phyloP scores from a whole-genome alignment of 352 stramenopile genomes.

The Globisporangium cederbergense region DNA sequence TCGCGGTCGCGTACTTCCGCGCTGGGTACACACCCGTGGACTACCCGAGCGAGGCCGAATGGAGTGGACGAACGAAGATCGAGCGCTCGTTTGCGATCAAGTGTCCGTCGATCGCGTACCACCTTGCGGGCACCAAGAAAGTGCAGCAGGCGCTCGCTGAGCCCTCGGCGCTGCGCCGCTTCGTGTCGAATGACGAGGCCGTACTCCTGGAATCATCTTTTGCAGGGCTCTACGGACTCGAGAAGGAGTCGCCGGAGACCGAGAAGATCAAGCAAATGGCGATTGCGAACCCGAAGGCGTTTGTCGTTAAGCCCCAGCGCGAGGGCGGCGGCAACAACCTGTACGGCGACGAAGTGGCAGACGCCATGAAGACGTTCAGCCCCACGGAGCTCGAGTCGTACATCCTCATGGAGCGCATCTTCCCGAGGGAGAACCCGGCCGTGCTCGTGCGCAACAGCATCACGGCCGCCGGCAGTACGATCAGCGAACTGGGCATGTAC shows the following conservation, averaged over 20 bases:
- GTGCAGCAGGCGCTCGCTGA: constrained; percentile 95
- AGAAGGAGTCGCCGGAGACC: constrained; percentile 69
- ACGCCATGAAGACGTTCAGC: constrained; percentile 78
- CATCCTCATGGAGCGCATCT: constrained; percentile 98
- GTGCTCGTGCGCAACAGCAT: constrained; percentile 80
- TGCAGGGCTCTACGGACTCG: constrained; percentile 93
- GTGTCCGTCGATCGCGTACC: constrained; percentile 95
- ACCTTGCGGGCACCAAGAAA: constrained; percentile 98
- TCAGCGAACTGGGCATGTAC: constrained; percentile 96
- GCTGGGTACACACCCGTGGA: constrained; percentile 96
- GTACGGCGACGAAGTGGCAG: constrained; percentile 91
- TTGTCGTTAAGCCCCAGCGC: constrained; percentile 97
- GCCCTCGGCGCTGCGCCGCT: constrained; percentile 82
- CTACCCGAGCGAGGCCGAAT: constrained; percentile 91
- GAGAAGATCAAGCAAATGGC: constrained; percentile 75
- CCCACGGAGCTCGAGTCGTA: constrained; percentile 77
- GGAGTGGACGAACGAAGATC: constrained; percentile 83
- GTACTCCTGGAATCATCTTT: constrained; percentile 88
- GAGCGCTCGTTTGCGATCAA: constrained; percentile 94
- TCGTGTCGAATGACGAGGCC: constrained; percentile 77
- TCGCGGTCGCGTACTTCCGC: constrained; percentile 95
- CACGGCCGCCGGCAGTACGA: constrained; percentile 73
- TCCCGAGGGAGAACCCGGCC: constrained; percentile 81
- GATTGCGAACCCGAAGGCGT: constrained; percentile 63
- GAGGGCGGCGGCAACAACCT: constrained; percentile 98